Conservation (phyloP, 768 basidiomycete species). For the Hericium coralloides region DNA sequence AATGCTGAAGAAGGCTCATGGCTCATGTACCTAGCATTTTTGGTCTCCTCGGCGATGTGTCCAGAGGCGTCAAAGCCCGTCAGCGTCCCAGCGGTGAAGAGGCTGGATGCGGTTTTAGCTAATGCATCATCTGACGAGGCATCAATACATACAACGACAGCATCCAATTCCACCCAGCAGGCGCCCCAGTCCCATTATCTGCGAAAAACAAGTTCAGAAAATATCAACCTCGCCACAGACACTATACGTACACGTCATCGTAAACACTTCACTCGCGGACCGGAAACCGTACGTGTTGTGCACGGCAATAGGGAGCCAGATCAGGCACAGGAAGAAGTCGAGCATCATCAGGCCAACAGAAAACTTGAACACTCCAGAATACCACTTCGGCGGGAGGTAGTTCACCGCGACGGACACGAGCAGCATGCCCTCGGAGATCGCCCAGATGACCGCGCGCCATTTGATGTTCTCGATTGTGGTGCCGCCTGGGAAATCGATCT, state of each 20-base stretch:
- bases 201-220: background rate
- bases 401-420: constrained; percentile 72
- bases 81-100: constrained; percentile 81
- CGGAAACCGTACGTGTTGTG: constrained; percentile 86
- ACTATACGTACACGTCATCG: constrained; percentile 52
- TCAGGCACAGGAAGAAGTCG: constrained; percentile 81
- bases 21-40: constrained; percentile 54
- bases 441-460: constrained; percentile 84
- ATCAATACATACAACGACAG: constrained; percentile 58
- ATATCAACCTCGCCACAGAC: background rate
- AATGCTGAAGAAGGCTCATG: background rate
- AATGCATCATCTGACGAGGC: background rate
- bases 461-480: constrained; percentile 60
- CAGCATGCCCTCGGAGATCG: constrained; percentile 64
- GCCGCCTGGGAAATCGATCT: constrained; percentile 78
- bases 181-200: constrained; percentile 88
- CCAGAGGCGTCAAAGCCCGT: constrained; percentile 89
- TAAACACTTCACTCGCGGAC: constrained; percentile 76
- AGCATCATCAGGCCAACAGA: constrained; percentile 68
- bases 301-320: constrained; percentile 91
- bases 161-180: constrained; percentile 87
- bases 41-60: constrained; percentile 84
- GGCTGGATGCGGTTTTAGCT: constrained; percentile 29
- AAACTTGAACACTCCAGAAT: constrained; percentile 71
- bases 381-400: constrained; percentile 69